These are phyloP conservation scores for Salvia rosmarinus DNA, from an alignment of 257 asterid species.

Conservation along the genomic window DNA sequence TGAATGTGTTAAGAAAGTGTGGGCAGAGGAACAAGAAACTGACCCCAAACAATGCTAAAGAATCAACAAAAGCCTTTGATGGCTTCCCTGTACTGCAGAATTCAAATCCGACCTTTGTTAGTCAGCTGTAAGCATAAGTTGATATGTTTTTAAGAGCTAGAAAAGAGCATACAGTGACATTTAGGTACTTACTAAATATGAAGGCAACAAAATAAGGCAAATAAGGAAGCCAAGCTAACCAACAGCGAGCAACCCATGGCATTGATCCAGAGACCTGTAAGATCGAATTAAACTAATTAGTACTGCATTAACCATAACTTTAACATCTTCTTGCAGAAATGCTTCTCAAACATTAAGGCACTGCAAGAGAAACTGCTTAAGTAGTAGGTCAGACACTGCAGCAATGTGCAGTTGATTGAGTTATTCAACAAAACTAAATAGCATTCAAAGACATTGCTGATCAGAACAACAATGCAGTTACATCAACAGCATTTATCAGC, in stretches of 20 bases:
- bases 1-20: neutral
- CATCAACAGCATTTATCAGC: no score
- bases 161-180: conserved; percentile 9
- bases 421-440: neutral
- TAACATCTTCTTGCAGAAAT: conserved; percentile 4
- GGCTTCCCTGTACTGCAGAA: conserved; percentile 93
- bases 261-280: conserved; percentile 81
- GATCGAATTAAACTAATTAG: conserved; percentile 19
- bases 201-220: conserved; percentile 89
- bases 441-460: neutral
- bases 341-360: conserved; percentile 1
- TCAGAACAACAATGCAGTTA: no score
- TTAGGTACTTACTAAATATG: conserved; percentile 67
- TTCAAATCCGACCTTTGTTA: conserved; percentile 24
- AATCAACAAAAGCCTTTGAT: conserved; percentile 79
- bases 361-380: neutral
- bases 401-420: conserved; percentile 2
- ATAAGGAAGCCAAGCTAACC: conserved; percentile 98
- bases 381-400: neutral
- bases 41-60: conserved; percentile 96
- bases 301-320: neutral
- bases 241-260: conserved; percentile 96
- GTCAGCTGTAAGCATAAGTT: conserved; percentile 30
- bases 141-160: conserved; percentile 27
- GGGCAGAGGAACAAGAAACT: conserved; percentile 37